These are phyloP conservation scores for Wickerhamomyces bisporus DNA, from an alignment of 805 yeast genomes.

Conservation along the genomic window DNA sequence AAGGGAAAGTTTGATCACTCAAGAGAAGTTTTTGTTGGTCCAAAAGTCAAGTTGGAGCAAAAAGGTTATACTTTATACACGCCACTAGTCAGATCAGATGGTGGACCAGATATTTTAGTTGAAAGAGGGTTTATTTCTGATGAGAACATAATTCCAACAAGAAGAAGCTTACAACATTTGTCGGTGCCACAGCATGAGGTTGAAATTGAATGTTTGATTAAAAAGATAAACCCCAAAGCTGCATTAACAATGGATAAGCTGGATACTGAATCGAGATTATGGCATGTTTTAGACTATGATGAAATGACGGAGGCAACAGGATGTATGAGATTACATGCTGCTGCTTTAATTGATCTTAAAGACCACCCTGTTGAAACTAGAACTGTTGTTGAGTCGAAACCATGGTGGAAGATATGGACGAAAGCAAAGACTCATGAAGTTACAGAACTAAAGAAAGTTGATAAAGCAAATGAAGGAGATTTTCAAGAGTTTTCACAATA, in stretches of 20 bases:
- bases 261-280: constrained; percentile 60
- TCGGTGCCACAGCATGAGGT: constrained; percentile 63
- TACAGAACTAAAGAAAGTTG: constrained; percentile 3
- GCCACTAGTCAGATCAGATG: constrained; percentile 71
- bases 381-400: constrained; percentile 20
- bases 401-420: constrained; percentile 27
- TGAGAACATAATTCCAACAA: constrained; percentile 52
- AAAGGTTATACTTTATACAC: constrained; percentile 78
- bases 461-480: constrained; percentile 6
- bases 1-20: constrained; percentile 78
- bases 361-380: constrained; percentile 52
- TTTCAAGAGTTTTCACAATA: constrained; percentile 41
- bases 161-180: constrained; percentile 57
- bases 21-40: constrained; percentile 89
- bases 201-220: constrained; percentile 66
- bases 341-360: constrained; percentile 60
- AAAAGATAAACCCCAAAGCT: constrained; percentile 61
- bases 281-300: constrained; percentile 74
- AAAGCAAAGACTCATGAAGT: constrained; percentile 8
- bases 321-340: constrained; percentile 69
- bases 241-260: constrained; percentile 65
- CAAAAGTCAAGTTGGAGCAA: constrained; percentile 65
- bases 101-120: constrained; percentile 72
- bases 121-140: constrained; percentile 92
- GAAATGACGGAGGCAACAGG: constrained; percentile 72